Evolutionary conservation across 139 green algal species (phyloP).

Genomic region (Chlamydomonas asymmetrica): DNA sequence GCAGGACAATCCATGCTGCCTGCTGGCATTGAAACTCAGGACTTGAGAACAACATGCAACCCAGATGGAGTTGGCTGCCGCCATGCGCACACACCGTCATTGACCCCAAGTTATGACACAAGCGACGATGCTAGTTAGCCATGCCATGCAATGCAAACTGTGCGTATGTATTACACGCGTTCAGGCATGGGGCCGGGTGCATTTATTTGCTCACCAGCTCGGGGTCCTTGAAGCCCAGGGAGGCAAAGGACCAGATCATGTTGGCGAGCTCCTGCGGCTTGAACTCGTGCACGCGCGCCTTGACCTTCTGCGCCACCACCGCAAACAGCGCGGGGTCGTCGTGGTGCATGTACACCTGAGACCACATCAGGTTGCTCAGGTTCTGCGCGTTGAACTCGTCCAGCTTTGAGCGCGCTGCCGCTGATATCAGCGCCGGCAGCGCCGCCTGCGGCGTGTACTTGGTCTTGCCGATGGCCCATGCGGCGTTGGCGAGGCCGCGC

Average conservation of each 20-base stretch:
- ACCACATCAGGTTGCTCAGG: slow-evolving; percentile 64
- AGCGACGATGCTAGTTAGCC: no score
- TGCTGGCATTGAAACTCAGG: no score
- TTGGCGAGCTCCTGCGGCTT: slow-evolving; percentile 75
- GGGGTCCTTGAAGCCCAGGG: slow-evolving; percentile 41
- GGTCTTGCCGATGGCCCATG: slow-evolving; percentile 64
- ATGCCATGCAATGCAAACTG: no score
- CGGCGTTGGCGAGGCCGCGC: slow-evolving; percentile 58
- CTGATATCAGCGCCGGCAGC: slow-evolving; percentile 45
- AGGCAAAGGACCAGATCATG: slow-evolving; percentile 59
- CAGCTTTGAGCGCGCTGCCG: slow-evolving; percentile 35
- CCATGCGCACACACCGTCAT: slow-evolving; percentile 8
- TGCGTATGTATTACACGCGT: no score
- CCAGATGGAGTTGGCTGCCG: no score
- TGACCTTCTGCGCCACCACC: slow-evolving; percentile 25
- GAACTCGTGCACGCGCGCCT: slow-evolving; percentile 37
- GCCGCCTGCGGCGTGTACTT: slow-evolving; percentile 44
- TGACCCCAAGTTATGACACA: no score
- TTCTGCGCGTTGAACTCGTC: slow-evolving; percentile 45
- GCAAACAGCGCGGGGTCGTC: slow-evolving; percentile 46
- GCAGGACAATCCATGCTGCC: neutral
- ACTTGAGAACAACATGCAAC: no score
- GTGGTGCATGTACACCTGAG: slow-evolving; percentile 66
- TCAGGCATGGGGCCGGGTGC: no score
- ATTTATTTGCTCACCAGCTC: slow-evolving; percentile 37